phyloP scores from a whole-genome alignment of 2,329 filamentous ascomycete species.

The Trichophyton benhamiae region DNA sequence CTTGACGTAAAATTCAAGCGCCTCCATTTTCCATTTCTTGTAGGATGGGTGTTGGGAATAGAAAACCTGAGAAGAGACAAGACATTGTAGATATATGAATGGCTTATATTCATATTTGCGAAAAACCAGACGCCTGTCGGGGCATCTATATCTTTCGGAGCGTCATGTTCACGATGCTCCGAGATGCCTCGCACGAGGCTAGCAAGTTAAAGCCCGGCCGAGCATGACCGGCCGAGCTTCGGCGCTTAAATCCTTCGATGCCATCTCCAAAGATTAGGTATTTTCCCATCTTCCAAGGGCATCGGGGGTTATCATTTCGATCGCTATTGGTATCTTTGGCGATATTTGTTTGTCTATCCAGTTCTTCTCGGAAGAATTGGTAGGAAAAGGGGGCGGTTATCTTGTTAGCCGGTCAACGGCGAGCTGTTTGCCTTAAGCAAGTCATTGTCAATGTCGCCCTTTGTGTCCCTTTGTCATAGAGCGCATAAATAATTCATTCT shows the following conservation, averaged over 20 bases:
- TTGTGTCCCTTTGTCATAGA: no score
- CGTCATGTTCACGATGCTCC: background rate
- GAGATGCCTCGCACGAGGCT: background rate
- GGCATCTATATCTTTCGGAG: background rate
- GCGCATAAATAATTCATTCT: no score
- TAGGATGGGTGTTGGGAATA: background rate
- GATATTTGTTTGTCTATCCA: background rate
- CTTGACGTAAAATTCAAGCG: constrained; percentile 5
- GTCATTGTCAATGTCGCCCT: no score
- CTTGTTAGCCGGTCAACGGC: no score
- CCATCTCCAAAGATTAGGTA: background rate
- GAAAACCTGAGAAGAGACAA: background rate
- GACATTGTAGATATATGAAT: background rate
- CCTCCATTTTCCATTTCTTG: background rate
- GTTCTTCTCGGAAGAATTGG: background rate
- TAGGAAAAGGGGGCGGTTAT: background rate
- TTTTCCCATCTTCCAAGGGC: background rate
- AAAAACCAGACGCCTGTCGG: background rate
- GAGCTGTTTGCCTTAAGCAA: no score
- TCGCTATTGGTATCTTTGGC: background rate
- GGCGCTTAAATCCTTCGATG: background rate
- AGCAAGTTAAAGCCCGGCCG: background rate
- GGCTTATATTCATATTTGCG: background rate
- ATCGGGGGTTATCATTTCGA: background rate
- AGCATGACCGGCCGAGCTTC: background rate